Evolutionary conservation across 768 basidiomycete genomes (phyloP), one percentile per base, ranked within the genome.

Genomic region (Macrolepiota fuliginosa): DNA sequence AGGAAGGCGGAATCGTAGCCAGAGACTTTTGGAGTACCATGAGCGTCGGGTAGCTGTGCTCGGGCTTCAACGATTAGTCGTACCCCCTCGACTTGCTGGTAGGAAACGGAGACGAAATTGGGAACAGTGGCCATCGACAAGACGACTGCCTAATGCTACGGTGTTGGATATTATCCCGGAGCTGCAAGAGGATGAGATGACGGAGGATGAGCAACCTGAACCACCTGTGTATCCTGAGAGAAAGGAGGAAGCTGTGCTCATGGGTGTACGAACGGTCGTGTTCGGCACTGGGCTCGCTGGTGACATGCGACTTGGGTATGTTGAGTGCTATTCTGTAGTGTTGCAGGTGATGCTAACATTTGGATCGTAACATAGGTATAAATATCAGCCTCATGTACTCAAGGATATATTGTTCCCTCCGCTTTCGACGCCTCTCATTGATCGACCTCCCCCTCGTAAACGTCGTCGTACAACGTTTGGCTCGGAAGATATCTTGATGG

Each of bases 21-120:
- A 91, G 69, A 80, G 90, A 1, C 73, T 92, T 17, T 71, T 77
- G 5, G 90, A 92, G 70, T 91, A 90, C 62, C 78, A 81, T 0
- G 82, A 85, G 58, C 83, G 89, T 15, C 79, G 89, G 1, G 73
- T 74, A 15, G 63, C 68, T n/a, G 79, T 83, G 22, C 71, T 88
- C n/a, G 76, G 73, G 3, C 65, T 70, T 22, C 65, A 75, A 47
- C 52, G 69, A 2, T 51, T 66, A 35, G 51, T 67, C 15, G 47
- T 68, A 12, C 61, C 76, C 1, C 63, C 71, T 9, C 74, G 77
- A 17, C 63, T 79, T 39, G 76, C 73, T 2, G 76, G 79, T 0
- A 75, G 79, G 5, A 83, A 82, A 64, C 75, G 81, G 9, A 71
- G 78, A 17, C 71, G 80, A 50, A 49, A 52, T 19, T 47, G 55